Evolutionary conservation across 371 early-diverging fungal genomes (phyloP), one percentile per base, ranked within the genome.

Genomic region (Rhizopus stolonifer): DNA sequence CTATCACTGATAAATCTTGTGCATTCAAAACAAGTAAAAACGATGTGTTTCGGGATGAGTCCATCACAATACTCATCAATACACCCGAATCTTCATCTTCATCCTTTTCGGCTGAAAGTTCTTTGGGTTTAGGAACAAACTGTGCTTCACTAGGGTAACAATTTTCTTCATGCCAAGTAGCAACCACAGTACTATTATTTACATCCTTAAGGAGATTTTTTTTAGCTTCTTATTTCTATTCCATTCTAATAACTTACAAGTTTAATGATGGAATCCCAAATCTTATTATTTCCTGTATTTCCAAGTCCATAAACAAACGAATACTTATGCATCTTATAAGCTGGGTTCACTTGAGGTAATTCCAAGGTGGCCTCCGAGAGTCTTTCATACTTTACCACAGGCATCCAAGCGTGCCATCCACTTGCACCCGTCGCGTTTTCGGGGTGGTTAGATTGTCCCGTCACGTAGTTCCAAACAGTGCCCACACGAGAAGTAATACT

Each of bases 101-200:
- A n/a, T 61, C 65, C n/a, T 62, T 45, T n/a, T 60, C 61, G 23
- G 36, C 54, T 6, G 70, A 48, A 2, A n/a, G 36, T 6, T 36
- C 36, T 36, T 36, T 42, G 18, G 70, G 65, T 32, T 70, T 72
- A 21, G 88, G 86, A 15, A 90, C 74, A 64, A 87, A 88, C 4
- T 84, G 60, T 1, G 88, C 79, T 70, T 88, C 86, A 32, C 88
- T 82, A 21, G 91, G 89, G 47, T 82, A 89, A 61, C 91, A 91
- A 43, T 67, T 56, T 23, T 67, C 65, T 52, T 80, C 69, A 42
- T 79, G 70, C 83, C 83, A 83, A 13, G 67, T 55, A 13, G 61
- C 71, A 1, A 57, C 57, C 19, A 71, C 44, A 6, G 55, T 38
- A 3, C 61, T 67, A 3, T 49, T 61, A n/a, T 65, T 49, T 38